Conservation (phyloP, 2,329 filamentous ascomycete species). For the Penicillium sp. region DNA sequence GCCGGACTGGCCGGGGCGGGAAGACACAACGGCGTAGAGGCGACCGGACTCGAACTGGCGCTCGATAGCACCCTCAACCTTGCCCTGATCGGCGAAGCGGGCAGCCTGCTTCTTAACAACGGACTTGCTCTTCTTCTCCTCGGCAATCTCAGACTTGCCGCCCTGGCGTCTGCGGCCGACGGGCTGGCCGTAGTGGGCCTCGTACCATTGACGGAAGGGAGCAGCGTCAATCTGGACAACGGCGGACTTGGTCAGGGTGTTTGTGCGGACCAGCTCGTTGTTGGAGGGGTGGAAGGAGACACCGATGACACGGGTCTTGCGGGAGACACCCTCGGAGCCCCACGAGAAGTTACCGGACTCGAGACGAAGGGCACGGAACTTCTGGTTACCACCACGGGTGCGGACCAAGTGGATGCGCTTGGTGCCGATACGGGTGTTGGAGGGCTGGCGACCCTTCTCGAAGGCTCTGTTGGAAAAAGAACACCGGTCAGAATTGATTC, state of each 20-base stretch:
- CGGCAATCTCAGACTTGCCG: constrained; percentile 53
- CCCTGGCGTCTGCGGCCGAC: constrained; percentile 88
- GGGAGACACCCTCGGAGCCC: constrained; percentile 95
- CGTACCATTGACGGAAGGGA: constrained; percentile 99
- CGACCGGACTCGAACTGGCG: constrained; percentile 99
- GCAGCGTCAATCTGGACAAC: constrained; percentile 98
- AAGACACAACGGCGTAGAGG: constrained; percentile 87
- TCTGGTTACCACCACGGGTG: constrained; percentile 97
- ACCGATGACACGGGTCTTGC: constrained; percentile 98
- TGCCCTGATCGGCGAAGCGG: constrained; percentile 75
- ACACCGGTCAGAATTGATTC: constrained; percentile 54
- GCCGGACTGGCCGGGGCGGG: constrained; percentile 92
- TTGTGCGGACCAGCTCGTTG: constrained; percentile 99
- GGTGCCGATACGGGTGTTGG: constrained; percentile 97
- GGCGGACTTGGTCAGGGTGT: constrained; percentile 98
- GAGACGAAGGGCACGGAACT: constrained; percentile 98
- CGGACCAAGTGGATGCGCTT: constrained; percentile 97
- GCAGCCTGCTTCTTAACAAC: constrained; percentile 95
- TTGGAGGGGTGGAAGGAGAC: constrained; percentile 99
- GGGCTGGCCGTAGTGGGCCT: constrained; percentile 94
- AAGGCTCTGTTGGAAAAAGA: constrained; percentile 78
- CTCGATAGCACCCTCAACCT: constrained; percentile 90
- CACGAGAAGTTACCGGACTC: constrained; percentile 99
- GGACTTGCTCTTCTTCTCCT: constrained; percentile 89
- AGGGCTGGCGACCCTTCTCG: constrained; percentile 98